phyloP scores from a whole-genome alignment of 164 flowering plant genomes.

The grape (Vitis vinifera) region ASM3070453v1 NC_081805.1:3770501-3771000 shows the following conservation, averaged over 20 bases:
- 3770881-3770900: not conserved
- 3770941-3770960: no score
- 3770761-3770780: not conserved
- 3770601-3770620: no score
- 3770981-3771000: not conserved
- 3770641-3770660: no score
- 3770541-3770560: constrained; percentile 5
- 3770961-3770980: not conserved
- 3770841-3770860: constrained; percentile 16
- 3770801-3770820: constrained; percentile 19
- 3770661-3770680: no score
- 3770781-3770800: constrained; percentile 24
- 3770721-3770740: no score
- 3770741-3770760: no score
- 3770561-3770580: constrained; percentile 8
- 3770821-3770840: constrained; percentile 20
- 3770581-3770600: not conserved
- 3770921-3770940: no score
- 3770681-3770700: no score
- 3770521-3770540: not conserved
- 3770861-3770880: constrained; percentile 13
- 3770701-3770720: no score
- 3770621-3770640: not conserved
- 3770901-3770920: not conserved
- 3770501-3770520: not conserved